Conservation (phyloP, 164 flowering plant species). For the Sextonia rubra region DNA sequence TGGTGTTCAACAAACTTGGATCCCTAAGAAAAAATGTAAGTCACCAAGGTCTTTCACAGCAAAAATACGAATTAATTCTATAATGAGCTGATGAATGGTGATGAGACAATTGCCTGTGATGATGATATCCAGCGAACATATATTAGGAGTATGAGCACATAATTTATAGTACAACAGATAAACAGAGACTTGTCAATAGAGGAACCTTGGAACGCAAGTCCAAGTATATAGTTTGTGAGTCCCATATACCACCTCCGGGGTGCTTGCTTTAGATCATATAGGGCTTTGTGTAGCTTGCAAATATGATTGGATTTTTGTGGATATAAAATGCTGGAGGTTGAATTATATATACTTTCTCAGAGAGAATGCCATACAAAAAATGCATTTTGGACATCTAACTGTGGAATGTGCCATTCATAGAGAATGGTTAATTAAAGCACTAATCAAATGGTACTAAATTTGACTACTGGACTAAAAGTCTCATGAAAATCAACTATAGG, state of each 20-base stretch:
- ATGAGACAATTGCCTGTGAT: no score
- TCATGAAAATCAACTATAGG: neutral
- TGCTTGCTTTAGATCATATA: neutral
- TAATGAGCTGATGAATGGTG: no score
- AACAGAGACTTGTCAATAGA: neutral
- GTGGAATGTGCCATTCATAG: neutral
- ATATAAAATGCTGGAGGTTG: neutral
- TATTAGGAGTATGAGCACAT: no score
- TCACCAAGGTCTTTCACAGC: no score
- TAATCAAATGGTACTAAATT: neutral
- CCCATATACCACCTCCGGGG: neutral
- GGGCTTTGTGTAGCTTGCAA: neutral
- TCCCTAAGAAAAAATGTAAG: no score
- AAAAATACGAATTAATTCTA: no score
- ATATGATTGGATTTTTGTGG: neutral
- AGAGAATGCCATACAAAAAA: neutral
- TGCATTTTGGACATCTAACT: no score
- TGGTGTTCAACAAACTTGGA: no score
- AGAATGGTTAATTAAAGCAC: neutral
- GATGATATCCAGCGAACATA: no score
- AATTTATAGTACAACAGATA: no score
- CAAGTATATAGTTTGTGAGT: neutral
- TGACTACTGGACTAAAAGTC: neutral
- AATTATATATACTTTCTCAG: neutral
- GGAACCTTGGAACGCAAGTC: neutral